These are phyloP conservation scores for Phylloporus sp. DNA, from an alignment of 1,284 basidiomycete genomes.

Conservation along the genomic window DNA sequence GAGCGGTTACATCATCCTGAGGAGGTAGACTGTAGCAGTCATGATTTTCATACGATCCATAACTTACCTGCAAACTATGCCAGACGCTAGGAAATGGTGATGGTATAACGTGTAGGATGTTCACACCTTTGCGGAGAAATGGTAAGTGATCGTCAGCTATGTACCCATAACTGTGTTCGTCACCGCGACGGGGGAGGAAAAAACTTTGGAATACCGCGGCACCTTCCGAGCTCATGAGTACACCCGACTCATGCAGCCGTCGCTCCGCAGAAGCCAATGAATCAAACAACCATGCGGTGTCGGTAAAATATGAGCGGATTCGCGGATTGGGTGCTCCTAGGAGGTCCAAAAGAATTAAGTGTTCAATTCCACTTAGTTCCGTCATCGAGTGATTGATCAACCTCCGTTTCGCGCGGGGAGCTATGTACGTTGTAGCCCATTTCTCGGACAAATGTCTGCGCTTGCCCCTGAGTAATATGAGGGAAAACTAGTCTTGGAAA, in stretches of 20 bases:
- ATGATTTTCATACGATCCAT: slow-evolving; percentile 7
- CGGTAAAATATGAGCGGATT: slow-evolving; percentile 83
- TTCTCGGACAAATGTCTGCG: slow-evolving; percentile 83
- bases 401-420: slow-evolving; percentile 67
- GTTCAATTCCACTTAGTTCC: slow-evolving; percentile 83
- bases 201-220: slow-evolving; percentile 63
- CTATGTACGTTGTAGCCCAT: slow-evolving; percentile 79
- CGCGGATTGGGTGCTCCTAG: slow-evolving; percentile 78
- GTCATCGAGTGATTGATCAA: slow-evolving; percentile 61
- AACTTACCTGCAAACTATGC: slow-evolving; percentile 80
- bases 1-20: slow-evolving; percentile 88
- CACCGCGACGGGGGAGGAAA: slow-evolving; percentile 60
- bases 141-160: slow-evolving; percentile 97
- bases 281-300: slow-evolving; percentile 92
- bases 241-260: slow-evolving; percentile 68
- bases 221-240: slow-evolving; percentile 51
- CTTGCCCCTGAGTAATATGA: slow-evolving; percentile 8
- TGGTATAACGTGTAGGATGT: slow-evolving; percentile 89
- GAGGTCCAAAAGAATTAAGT: slow-evolving; percentile 90
- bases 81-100: slow-evolving; percentile 91
- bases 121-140: slow-evolving; percentile 87
- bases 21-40: slow-evolving; percentile 9
- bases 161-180: slow-evolving; percentile 58
- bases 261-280: slow-evolving; percentile 73
- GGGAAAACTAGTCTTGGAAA: neutral